Evolutionary conservation across 352 stramenopile genomes (phyloP).

Genomic region (Phytopythium vexans): DNA sequence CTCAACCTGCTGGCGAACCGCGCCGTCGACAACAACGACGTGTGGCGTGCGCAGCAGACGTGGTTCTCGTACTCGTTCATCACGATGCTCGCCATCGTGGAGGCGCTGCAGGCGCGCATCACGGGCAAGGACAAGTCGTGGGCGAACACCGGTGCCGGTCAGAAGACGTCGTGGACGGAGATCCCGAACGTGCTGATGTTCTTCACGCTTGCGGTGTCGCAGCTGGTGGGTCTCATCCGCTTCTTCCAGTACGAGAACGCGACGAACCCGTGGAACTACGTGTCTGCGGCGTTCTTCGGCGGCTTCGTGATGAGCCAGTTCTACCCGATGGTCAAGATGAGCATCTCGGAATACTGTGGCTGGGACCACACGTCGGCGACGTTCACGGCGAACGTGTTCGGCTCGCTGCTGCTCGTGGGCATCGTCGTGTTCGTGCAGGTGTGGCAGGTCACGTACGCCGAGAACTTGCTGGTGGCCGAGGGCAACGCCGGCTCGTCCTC

Average conservation of each 20-base stretch:
- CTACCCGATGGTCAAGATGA: slow-evolving; percentile 92
- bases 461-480: slow-evolving; percentile 64
- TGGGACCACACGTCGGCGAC: slow-evolving; percentile 85
- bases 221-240: slow-evolving; percentile 74
- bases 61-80: slow-evolving; percentile 92
- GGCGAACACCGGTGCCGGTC: slow-evolving; percentile 86
- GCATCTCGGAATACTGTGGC: slow-evolving; percentile 86
- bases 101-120: slow-evolving; percentile 71
- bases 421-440: slow-evolving; percentile 87
- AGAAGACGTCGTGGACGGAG: slow-evolving; percentile 87
- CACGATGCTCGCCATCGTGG: slow-evolving; percentile 81
- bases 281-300: slow-evolving; percentile 86
- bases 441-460: slow-evolving; percentile 82
- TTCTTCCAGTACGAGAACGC: slow-evolving; percentile 91
- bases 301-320: slow-evolving; percentile 86
- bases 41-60: slow-evolving; percentile 87
- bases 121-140: slow-evolving; percentile 86
- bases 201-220: slow-evolving; percentile 75
- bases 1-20: slow-evolving; percentile 84
- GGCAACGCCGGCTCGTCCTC: slow-evolving; percentile 26
- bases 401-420: slow-evolving; percentile 77
- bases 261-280: slow-evolving; percentile 87
- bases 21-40: slow-evolving; percentile 87
- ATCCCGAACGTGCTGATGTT: slow-evolving; percentile 89
- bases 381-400: slow-evolving; percentile 83